A percentile compares a stretch with the other conserved stretches of the same genome.
phyloP scores from a whole-genome alignment of 192 early-diverging fungal species.

The Linderina pennispora region DNA sequence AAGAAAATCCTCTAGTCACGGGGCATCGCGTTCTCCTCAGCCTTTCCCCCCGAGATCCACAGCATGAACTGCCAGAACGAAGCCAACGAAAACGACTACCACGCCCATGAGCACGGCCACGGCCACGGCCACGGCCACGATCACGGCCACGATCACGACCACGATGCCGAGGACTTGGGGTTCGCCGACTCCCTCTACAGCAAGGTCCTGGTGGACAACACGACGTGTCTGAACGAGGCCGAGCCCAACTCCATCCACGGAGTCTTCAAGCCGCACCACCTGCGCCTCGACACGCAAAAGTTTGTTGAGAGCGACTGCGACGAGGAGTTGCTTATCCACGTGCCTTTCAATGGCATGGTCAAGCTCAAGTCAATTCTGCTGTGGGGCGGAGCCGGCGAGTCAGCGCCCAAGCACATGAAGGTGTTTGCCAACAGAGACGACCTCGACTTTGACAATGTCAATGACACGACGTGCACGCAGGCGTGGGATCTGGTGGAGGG shows the following conservation, averaged over 20 bases:
- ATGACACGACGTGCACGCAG: constrained; percentile 63
- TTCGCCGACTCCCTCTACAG: constrained; percentile 64
- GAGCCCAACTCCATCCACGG: constrained; percentile 54
- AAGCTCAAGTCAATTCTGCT: constrained; percentile 88
- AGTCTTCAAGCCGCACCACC: constrained; percentile 84
- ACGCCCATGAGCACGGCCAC: constrained; percentile 52
- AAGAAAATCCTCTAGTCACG: too few species aligned
- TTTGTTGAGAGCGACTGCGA: constrained; percentile 79
- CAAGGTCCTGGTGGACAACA: constrained; percentile 72
- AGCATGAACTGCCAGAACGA: constrained; percentile 40
- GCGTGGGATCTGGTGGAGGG: constrained; percentile 72
- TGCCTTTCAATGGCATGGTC: constrained; percentile 88
- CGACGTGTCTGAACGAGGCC: constrained; percentile 77
- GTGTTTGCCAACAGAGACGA: constrained; percentile 87
- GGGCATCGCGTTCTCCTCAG: too few species aligned
- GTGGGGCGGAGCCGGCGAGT: constrained; percentile 53
- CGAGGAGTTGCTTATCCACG: constrained; percentile 82
- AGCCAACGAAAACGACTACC: constrained; percentile 24
- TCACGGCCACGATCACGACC: constrained; percentile 56
- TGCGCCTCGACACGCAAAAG: constrained; percentile 64
- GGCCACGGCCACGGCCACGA: constrained; percentile 45
- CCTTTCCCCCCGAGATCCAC: too few species aligned
- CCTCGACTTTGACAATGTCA: constrained; percentile 84
- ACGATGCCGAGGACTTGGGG: constrained; percentile 67
- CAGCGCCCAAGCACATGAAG: constrained; percentile 65